Evolutionary conservation across 1,284 basidiomycete species (phyloP), one percentile per base, ranked within the genome.

Genomic region (Xerocomus nothofagi): DNA sequence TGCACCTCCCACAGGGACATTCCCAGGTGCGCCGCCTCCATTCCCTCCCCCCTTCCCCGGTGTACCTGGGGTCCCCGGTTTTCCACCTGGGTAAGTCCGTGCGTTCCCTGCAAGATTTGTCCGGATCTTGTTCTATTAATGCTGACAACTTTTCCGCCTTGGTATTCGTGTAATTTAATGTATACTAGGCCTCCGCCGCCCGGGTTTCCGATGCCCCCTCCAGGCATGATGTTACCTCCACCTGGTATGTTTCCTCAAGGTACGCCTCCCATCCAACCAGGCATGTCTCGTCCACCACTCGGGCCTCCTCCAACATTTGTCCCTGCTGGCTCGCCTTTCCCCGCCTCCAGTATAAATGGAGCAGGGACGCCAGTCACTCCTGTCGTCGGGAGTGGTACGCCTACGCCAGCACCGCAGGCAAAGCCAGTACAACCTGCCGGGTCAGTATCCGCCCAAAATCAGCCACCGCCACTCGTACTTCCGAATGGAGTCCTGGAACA

Each of bases 401-500:
- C 62, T 8, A 56, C 54, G 5, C 58, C 58, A 36, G 50, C 49
- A 7, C 50, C 54, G 2, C 56, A 59, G 17, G 55, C 53, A 46
- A 61, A 54, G 14, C 42, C 32, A 10, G 49, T 56, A 20, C 60
- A 59, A 6, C 55, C 62, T 21, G 33, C 21, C 10, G 61, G 59
- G n/a, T 51, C 52, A 33, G 37, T 56, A 17, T 56, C 60, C 41
- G 39, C 59, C 26, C 54, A 62, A 41, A 54, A 56, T 18, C 51
- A 62, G 27, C 68, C 70, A 1, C 66, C 72, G 6, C 60, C 61
- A 10, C 72, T 83, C 15, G 76, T 71, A 14, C 66, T 86, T 51
- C 83, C 86, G 10, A 76, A 84, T 64, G 72, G 79, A 27, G 65
- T 75, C 20, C 61, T 84, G 56, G 72, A 75, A 38, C 84, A 90